phyloP scores from a whole-genome alignment of 495 filamentous ascomycete species.

The Rhypophila decipiens region DNA sequence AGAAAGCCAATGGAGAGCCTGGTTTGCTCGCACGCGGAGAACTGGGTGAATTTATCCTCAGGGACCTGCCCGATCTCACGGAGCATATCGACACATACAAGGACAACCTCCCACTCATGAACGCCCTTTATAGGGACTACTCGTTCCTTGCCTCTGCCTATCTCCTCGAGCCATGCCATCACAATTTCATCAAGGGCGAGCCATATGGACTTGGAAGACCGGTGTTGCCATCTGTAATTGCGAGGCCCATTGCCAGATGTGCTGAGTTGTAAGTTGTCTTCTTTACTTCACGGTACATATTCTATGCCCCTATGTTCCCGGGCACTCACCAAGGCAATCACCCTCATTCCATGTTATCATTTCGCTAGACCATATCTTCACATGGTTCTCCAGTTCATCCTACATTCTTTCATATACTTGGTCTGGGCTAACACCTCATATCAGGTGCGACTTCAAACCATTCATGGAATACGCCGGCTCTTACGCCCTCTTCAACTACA shows the following conservation, averaged over 20 bases:
- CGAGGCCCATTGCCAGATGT: conserved; percentile 68
- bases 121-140: conserved; percentile 84
- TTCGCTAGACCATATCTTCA: neutral
- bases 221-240: conserved; percentile 60
- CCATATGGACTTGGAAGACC: conserved; percentile 70
- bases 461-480: conserved; percentile 95
- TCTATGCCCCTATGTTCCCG: neutral
- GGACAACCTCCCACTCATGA: conserved; percentile 64
- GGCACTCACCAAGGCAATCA: too few relatives aligned
- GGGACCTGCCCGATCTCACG: conserved; percentile 68
- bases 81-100: conserved; percentile 61
- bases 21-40: conserved; percentile 69
- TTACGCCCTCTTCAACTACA: conserved; percentile 88
- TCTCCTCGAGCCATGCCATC: conserved; percentile 89
- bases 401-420: too few relatives aligned
- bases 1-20: conserved; percentile 58
- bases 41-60: conserved; percentile 61
- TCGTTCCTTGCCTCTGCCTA: conserved; percentile 83
- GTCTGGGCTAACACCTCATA: neutral
- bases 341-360: too few relatives aligned
- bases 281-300: neutral
- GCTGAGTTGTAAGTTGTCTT: conserved; percentile 63
- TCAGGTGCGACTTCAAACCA: conserved; percentile 62
- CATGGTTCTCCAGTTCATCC: neutral
- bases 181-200: conserved; percentile 58